Conservation (phyloP, 441 rosid species). For the Adansonia grandidieri region DNA sequence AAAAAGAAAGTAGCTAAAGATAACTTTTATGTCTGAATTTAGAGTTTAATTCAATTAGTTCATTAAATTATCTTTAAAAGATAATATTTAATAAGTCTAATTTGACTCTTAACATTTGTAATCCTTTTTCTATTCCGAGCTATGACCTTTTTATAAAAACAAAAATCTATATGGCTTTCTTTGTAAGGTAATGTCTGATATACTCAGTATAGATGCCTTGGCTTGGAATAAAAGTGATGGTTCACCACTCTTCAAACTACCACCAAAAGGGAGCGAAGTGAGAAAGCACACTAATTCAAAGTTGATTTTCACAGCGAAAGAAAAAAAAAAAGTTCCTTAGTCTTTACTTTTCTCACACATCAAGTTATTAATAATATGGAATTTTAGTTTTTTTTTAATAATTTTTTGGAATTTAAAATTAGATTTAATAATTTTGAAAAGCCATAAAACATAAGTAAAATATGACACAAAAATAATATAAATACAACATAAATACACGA, state of each 20-base stretch:
- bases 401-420: neutral
- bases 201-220: constrained; percentile 37
- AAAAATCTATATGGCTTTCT: neutral
- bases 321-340: constrained; percentile 38
- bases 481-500: no score
- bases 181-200: constrained; percentile 10
- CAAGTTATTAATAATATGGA: constrained; percentile 39
- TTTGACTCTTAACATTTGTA: no score
- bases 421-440: no score
- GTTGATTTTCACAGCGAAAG: neutral
- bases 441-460: no score
- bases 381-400: neutral
- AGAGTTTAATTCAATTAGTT: no score
- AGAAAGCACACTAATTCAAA: constrained; percentile 20
- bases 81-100: no score
- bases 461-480: no score
- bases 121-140: no score
- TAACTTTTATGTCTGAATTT: neutral
- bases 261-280: constrained; percentile 22
- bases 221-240: constrained; percentile 50
- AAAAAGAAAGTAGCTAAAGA: neutral
- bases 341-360: constrained; percentile 55
- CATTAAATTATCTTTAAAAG: no score
- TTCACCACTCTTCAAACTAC: constrained; percentile 39
- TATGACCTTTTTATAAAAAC: no score